Conservation (phyloP, 371 early-diverging fungal genomes). For the Actinomortierella wolfii region DNA sequence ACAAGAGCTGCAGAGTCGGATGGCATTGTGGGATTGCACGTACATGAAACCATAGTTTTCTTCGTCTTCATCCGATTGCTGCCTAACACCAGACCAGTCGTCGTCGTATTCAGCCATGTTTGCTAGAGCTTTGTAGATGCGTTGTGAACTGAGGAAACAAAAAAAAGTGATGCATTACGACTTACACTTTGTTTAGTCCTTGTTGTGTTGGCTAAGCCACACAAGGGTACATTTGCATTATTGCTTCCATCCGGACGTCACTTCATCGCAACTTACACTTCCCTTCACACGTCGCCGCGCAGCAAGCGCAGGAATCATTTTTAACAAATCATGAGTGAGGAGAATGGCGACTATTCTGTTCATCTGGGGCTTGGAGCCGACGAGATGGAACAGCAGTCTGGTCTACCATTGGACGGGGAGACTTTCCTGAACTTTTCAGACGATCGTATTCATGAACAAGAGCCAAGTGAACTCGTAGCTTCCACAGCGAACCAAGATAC, state of each 20-base stretch:
- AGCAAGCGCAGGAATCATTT: constrained; percentile 23
- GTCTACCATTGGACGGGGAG: constrained; percentile 3
- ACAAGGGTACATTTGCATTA: too few relatives aligned
- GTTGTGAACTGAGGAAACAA: background rate
- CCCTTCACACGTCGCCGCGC: constrained; percentile 14
- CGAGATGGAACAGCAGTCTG: constrained; percentile 15
- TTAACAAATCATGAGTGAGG: too few relatives aligned
- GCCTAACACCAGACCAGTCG: too few relatives aligned
- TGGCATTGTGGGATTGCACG: too few relatives aligned
- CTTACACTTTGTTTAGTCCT: too few relatives aligned
- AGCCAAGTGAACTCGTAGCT: background rate
- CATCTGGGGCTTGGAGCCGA: constrained; percentile 35
- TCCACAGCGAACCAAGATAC: background rate
- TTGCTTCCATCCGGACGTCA: too few relatives aligned
- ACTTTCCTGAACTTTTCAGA: constrained; percentile 26
- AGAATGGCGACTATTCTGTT: constrained; percentile 21
- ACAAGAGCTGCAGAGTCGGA: too few relatives aligned
- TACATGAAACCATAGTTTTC: too few relatives aligned
- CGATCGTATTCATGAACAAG: background rate
- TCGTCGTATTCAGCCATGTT: too few relatives aligned
- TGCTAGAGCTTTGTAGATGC: too few relatives aligned
- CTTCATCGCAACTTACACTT: constrained; percentile 1
- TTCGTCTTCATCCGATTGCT: too few relatives aligned
- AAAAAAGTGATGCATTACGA: background rate
- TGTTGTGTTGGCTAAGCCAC: background rate